These are phyloP conservation scores for Tylopilus microsporus DNA, from an alignment of 1,284 basidiomycete genomes.

Conservation along the genomic window DNA sequence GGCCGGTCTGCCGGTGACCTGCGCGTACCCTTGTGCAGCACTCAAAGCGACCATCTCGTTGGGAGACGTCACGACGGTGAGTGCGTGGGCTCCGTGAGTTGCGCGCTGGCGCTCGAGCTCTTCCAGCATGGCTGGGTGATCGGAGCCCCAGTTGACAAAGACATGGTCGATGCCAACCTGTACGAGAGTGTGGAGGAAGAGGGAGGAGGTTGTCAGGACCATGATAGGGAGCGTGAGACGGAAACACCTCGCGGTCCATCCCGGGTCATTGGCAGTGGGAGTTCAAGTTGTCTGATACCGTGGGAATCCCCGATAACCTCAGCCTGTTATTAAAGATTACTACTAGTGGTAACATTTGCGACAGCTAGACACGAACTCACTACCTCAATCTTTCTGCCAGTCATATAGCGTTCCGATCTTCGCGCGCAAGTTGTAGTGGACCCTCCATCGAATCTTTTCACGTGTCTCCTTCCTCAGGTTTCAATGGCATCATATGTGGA, in stretches of 20 bases:
- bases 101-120: slow-evolving; percentile 55
- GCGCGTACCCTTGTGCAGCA: slow-evolving; percentile 66
- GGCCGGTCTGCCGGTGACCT: slow-evolving; percentile 60
- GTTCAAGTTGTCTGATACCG: too few species aligned
- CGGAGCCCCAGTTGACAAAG: slow-evolving; percentile 73
- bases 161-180: slow-evolving; percentile 63
- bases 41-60: slow-evolving; percentile 74
- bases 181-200: slow-evolving; percentile 54
- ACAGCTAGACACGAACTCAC: too few species aligned
- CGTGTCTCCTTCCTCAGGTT: too few species aligned
- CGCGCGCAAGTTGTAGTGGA: neutral
- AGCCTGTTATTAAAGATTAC: too few species aligned
- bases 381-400: too few species aligned
- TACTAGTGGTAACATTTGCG: too few species aligned
- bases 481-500: neutral
- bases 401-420: too few species aligned
- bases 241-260: too few species aligned
- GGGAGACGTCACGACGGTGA: slow-evolving; percentile 59
- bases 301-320: too few species aligned
- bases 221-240: slow-evolving; percentile 8
- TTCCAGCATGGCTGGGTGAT: slow-evolving; percentile 67
- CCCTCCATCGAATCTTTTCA: neutral
- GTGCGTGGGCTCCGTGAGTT: slow-evolving; percentile 37
- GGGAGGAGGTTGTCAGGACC: slow-evolving; percentile 55
- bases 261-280: too few species aligned